Conservation (phyloP, 1,139 yeast species). For the Tardiomyces blankii region DNA sequence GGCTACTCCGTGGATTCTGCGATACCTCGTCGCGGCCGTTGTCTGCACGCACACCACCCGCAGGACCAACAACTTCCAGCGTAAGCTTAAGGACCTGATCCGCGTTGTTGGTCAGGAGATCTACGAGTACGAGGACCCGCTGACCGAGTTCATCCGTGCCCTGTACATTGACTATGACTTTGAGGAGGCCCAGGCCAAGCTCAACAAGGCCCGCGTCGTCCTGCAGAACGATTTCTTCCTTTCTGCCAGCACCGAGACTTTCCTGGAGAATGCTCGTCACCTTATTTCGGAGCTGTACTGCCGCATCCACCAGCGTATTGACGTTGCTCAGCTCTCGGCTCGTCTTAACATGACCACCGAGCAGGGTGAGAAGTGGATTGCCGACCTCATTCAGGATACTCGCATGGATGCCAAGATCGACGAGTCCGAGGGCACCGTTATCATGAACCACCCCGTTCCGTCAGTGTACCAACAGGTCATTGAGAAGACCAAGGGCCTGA, state of each 20-base stretch:
- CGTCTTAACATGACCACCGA: constrained; percentile 34
- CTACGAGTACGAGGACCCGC: constrained; percentile 52
- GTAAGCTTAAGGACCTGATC: constrained; percentile 44
- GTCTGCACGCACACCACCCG: constrained; percentile 30
- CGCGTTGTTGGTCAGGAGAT: constrained; percentile 46
- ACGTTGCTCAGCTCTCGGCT: constrained; percentile 32
- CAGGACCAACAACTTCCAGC: constrained; percentile 30
- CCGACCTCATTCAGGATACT: constrained; percentile 36
- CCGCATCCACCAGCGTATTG: constrained; percentile 41
- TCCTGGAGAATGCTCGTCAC: constrained; percentile 37
- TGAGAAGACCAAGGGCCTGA: constrained; percentile 49
- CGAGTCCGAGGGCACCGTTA: constrained; percentile 36
- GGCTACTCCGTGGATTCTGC: constrained; percentile 53
- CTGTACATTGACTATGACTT: constrained; percentile 47
- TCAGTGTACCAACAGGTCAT: constrained; percentile 45
- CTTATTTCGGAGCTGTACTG: constrained; percentile 42
- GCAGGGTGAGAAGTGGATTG: constrained; percentile 41
- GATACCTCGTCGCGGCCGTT: constrained; percentile 50
- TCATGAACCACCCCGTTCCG: constrained; percentile 36
- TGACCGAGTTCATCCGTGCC: constrained; percentile 42
- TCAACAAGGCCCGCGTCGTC: constrained; percentile 35
- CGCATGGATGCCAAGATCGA: constrained; percentile 42
- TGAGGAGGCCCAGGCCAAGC: constrained; percentile 36
- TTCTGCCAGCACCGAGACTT: constrained; percentile 30
- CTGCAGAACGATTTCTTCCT: constrained; percentile 46